These are phyloP conservation scores for Yamadazyma takamatsuzukensis DNA, from an alignment of 805 yeast species.

Conservation along the genomic window DNA sequence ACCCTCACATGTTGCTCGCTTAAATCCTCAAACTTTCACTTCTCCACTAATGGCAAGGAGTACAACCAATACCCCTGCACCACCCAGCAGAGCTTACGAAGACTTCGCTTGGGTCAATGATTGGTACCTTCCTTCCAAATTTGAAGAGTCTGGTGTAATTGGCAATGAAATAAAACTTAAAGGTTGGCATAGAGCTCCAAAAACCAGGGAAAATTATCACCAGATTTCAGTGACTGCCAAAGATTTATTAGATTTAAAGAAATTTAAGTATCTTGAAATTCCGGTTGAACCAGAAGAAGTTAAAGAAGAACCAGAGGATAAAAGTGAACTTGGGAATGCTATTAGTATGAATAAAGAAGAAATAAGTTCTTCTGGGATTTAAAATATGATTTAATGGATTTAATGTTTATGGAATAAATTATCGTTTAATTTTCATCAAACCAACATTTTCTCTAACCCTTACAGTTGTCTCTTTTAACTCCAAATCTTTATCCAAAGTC, in stretches of 20 bases:
- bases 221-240: conserved; percentile 2
- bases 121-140: conserved; percentile 29
- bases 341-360: conserved; percentile 3
- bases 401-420: background rate
- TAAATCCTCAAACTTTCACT: no score
- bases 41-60: conserved; percentile 14
- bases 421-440: conserved; percentile 46
- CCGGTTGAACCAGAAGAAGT: conserved; percentile 8
- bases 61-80: conserved; percentile 14
- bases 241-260: conserved; percentile 46
- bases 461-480: conserved; percentile 43
- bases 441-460: conserved; percentile 60
- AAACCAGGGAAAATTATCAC: conserved; percentile 13
- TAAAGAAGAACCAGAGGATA: background rate
- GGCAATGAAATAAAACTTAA: conserved; percentile 19
- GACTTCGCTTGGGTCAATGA: conserved; percentile 30
- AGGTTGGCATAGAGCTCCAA: conserved; percentile 36
- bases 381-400: no score
- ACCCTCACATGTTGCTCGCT: no score
- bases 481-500: conserved; percentile 46
- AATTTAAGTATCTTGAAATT: conserved; percentile 26
- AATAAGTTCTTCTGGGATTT: conserved; percentile 4
- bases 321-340: conserved; percentile 3
- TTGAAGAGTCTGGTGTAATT: conserved; percentile 3
- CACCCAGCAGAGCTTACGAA: no score